These are phyloP conservation scores for Diddensiella transvaalensis DNA, from an alignment of 805 yeast species.

Conservation along the genomic window DNA sequence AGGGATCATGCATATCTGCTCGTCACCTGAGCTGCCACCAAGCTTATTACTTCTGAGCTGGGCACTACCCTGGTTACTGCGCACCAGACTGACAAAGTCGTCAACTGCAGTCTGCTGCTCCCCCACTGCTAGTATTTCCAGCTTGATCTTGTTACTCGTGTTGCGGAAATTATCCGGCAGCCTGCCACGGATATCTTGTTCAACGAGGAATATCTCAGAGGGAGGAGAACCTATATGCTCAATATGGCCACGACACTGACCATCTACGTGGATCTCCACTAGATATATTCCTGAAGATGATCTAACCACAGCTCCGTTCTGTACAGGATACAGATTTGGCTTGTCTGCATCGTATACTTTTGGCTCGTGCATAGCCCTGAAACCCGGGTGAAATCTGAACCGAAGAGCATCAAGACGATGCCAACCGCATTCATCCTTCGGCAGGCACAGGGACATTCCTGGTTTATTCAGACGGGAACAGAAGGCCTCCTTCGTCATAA, in stretches of 20 bases:
- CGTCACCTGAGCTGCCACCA: constrained; percentile 30
- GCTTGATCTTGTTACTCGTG: constrained; percentile 38
- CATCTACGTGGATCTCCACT: constrained; percentile 66
- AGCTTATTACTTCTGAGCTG: constrained; percentile 20
- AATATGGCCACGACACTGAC: constrained; percentile 48
- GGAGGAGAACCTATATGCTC: constrained; percentile 68
- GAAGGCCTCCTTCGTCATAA: constrained; percentile 66
- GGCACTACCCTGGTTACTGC: constrained; percentile 5
- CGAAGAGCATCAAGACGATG: constrained; percentile 74
- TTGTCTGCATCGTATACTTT: constrained; percentile 33
- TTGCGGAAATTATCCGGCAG: constrained; percentile 34
- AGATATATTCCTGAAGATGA: constrained; percentile 69
- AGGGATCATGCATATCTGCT: constrained; percentile 29
- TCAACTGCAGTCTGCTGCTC: constrained; percentile 54
- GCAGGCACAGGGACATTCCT: constrained; percentile 28
- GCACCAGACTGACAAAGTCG: constrained; percentile 41
- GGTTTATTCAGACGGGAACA: constrained; percentile 39
- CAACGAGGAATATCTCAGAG: constrained; percentile 46
- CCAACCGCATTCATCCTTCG: constrained; percentile 80
- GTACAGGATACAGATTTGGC: constrained; percentile 47
- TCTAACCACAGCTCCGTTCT: constrained; percentile 44
- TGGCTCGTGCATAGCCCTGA: constrained; percentile 63
- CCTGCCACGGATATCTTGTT: constrained; percentile 42
- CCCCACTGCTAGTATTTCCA: constrained; percentile 58
- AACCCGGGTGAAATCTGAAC: constrained; percentile 77